These are phyloP conservation scores for Raddia guianensis DNA, from an alignment of 176 grass and related monocot species.

Conservation along the genomic window DNA sequence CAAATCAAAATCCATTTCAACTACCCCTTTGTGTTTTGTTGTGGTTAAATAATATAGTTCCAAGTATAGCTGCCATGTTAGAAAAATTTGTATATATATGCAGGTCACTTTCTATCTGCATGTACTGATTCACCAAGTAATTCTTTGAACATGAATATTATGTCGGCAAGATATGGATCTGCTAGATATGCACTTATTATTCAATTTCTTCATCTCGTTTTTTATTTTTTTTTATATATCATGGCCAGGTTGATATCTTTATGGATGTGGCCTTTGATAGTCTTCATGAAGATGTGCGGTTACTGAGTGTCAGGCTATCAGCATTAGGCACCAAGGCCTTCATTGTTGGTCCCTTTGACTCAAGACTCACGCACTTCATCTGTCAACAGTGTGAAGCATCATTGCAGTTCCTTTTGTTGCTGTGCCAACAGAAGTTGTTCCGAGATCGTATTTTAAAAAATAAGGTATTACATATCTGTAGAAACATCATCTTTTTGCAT, in stretches of 20 bases:
- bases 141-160: conserved; percentile 19
- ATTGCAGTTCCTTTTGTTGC: conserved; percentile 86
- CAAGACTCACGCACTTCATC: conserved; percentile 61
- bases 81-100: background rate
- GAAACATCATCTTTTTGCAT: conserved; percentile 18
- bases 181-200: conserved; percentile 6
- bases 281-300: conserved; percentile 80
- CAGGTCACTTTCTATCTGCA: background rate
- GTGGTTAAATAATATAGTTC: background rate
- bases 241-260: conserved; percentile 86
- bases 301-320: conserved; percentile 58
- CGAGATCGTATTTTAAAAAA: conserved; percentile 87
- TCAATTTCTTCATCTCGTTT: conserved; percentile 27
- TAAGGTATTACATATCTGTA: conserved; percentile 57
- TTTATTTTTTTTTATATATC: conserved; percentile 41
- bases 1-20: conserved; percentile 19
- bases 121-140: background rate
- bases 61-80: conserved; percentile 1
- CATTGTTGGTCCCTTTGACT: conserved; percentile 47
- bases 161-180: conserved; percentile 17
- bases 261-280: conserved; percentile 89
- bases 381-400: conserved; percentile 90
- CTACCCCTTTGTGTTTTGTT: conserved; percentile 9
- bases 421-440: conserved; percentile 92
- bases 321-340: conserved; percentile 42